Percentiles rank a stretch among this genome's conserved stretches.
Evolutionary conservation across 2,329 filamentous ascomycete genomes (phyloP).

Genomic region (Hypoxylon rubiginosum): DNA sequence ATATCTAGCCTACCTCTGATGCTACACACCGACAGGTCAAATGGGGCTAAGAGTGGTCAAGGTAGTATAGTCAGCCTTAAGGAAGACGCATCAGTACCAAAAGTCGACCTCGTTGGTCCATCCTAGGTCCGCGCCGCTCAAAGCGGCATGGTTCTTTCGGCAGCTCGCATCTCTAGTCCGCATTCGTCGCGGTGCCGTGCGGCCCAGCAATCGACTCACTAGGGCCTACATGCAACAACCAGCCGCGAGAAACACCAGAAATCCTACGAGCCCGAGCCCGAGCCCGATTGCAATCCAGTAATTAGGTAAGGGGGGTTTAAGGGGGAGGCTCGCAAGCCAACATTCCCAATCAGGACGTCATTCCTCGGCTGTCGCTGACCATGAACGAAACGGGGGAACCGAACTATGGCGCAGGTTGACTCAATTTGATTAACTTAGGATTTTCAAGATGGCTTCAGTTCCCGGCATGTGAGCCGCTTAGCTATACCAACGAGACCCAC

Average conservation of each 20-base stretch:
- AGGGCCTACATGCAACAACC: slow-evolving; percentile 1
- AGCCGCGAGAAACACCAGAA: slow-evolving; percentile 22
- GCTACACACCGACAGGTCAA: slow-evolving; percentile 21
- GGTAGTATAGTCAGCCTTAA: slow-evolving; percentile 36
- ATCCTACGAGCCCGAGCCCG: slow-evolving; percentile 19
- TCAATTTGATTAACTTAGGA: slow-evolving; percentile 30
- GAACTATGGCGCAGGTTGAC: slow-evolving; percentile 30
- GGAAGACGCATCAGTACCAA: slow-evolving; percentile 29
- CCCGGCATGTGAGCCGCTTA: slow-evolving; percentile 7
- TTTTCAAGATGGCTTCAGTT: slow-evolving; percentile 24
- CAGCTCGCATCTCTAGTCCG: slow-evolving; percentile 31
- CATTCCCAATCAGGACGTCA: slow-evolving; percentile 29
- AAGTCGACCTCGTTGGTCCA: slow-evolving; percentile 18
- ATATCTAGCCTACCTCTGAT: slow-evolving; percentile 31
- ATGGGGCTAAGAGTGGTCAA: slow-evolving; percentile 29
- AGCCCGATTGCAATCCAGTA: slow-evolving; percentile 14
- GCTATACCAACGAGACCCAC: slow-evolving; percentile 17
- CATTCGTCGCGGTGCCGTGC: slow-evolving; percentile 21
- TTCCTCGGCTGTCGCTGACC: slow-evolving; percentile 16
- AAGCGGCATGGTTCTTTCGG: slow-evolving; percentile 21
- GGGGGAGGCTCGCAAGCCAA: slow-evolving; percentile 21
- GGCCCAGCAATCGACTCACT: slow-evolving; percentile 22
- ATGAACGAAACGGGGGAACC: slow-evolving; percentile 22
- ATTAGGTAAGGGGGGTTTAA: slow-evolving; percentile 18
- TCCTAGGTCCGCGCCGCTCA: slow-evolving; percentile 23